Evolutionary conservation across 139 green algal species (phyloP), one percentile per base, ranked within the genome.

Genomic region (Zygnema cylindricum): DNA sequence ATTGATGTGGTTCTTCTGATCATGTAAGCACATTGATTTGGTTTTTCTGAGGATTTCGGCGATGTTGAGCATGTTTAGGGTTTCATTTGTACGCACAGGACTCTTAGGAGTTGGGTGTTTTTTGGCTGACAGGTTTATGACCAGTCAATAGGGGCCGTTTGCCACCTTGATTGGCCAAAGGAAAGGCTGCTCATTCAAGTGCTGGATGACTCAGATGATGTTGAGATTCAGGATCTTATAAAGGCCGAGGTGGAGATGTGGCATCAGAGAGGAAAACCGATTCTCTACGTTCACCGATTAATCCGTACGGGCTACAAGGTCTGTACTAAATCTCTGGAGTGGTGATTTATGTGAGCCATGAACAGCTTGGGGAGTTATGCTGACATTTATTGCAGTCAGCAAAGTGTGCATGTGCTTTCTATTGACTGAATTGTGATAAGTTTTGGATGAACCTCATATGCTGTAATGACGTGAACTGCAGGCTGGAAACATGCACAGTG

Each of bases 131-230:
- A 86, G 85, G 73, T 55, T 22, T 98, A 96, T 89, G 91, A 96
- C 82, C 88, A 95, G 55, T 94, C 95, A 87, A 98, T 98, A 71
- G 94, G 95, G 88, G 95, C 90, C 76, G 94, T 92, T 38, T 96
- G 93, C 81, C 86, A 95, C 90, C 82, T 98, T 88, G 78, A 94
- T 22, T 98, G 96, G 96, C 95, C 96, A 3, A 49, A 81, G 0
- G 83, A 91, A 22, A 87, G 93, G 7, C 85, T 98, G 3, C 91
- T 94, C 22, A 91, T 98, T 33, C 86, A 91, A 81, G 85, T 85
- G 40, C 83, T 98, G 81, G 96, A 98, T 88, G 96, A 98, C 91
- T 97, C 95, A 3, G 96, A 95, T 21, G 93, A 96, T 83, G 77
- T 89, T 22, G 73, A 93, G 1, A 96, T 95, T 0, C 77, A 95